Base-by-base conservation (phyloP, 306 rosid species). In the Acacia acuminata region DNA sequence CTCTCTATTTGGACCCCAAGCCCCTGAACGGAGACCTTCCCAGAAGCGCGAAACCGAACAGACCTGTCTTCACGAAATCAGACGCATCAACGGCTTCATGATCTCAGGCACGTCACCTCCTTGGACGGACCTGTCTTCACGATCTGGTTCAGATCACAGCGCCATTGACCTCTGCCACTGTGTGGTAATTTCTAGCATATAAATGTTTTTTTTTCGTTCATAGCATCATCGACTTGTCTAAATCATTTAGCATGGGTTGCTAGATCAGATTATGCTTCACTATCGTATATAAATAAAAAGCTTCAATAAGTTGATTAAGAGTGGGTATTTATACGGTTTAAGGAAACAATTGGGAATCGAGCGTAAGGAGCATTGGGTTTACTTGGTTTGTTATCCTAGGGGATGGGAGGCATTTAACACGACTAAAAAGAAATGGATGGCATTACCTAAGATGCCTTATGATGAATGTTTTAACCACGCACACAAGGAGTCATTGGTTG, bases 401-500 rank as follows among this genome's bases (percentile, higher is more conserved):
- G 97, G 92, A 48, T 96, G 98, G 97, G 97, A 83, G 79, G 94
- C 91, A 8, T 96, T 88, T 83, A 90, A 96, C 76, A 85, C 91
- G 2, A 78, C 30, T 61, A 74, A 89, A 61, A 88, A 87, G 77
- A 92, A 85, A 81, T 96, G 99, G 99, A 92, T 89, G 85, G 19
- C 94, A 17, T 88, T 96, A 77, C 98, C 99, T 56, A 90, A 86
- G 86, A 94, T 92, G 75, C 99, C 99, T 56, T 96, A 97, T 82
- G 96, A 96, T 24, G 99, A 96, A 79, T 96, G 98, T 77, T 96
- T 96, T 76, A 92, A 91, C 83, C 94, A 89, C 51, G 97, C 98
- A 13, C 98, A 96, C 83, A 96, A 93, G 85, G 99, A 96, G 91
- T 96, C 96, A 47, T 82, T 96, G 89, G 96, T 97, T 19, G 96